Percentiles rank a stretch among this genome's conserved stretches.
These are phyloP conservation scores for Wickerhamomyces tratensis DNA, from an alignment of 805 yeast genomes.

Conservation along the genomic window DNA sequence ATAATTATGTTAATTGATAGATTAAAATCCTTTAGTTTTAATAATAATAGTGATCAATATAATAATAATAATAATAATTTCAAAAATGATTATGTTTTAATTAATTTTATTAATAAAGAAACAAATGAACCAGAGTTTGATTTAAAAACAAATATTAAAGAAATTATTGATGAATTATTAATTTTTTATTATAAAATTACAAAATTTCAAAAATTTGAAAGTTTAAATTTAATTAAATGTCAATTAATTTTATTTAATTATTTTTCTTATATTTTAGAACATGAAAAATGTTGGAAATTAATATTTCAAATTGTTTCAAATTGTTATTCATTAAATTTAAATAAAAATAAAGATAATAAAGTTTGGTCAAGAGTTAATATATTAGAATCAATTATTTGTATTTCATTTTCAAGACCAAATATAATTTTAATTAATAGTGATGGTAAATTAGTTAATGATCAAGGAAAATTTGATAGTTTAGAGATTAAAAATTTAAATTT, in stretches of 20 bases:
- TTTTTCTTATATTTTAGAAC: conserved; percentile 9
- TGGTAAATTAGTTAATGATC: conserved; percentile 4
- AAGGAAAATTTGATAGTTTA: background rate
- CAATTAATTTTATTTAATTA: conserved; percentile 12
- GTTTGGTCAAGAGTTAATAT: conserved; percentile 13
- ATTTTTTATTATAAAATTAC: conserved; percentile 11
- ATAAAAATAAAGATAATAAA: conserved; percentile 7
- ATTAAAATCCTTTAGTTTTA: background rate
- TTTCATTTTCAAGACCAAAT: conserved; percentile 11
- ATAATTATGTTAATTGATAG: background rate
- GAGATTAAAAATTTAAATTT: background rate
- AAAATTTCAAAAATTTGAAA: conserved; percentile 9
- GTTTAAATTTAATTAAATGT: conserved; percentile 7
- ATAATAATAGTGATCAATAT: too few relatives aligned
- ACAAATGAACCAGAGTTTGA: too few relatives aligned
- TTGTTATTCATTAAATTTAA: conserved; percentile 11
- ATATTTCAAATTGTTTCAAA: conserved; percentile 13
- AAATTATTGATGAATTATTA: conserved; percentile 1
- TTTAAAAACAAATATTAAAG: too few relatives aligned
- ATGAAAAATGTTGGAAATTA: conserved; percentile 14
- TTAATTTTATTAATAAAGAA: too few relatives aligned
- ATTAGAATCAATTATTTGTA: conserved; percentile 11
- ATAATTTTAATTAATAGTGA: conserved; percentile 1
- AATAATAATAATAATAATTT: too few relatives aligned
- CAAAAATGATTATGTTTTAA: too few relatives aligned